Percentiles rank a stretch among this genome's conserved stretches.
phyloP scores from a whole-genome alignment of 176 grass and related monocot species.

The Ensete ventricosum region DNA sequence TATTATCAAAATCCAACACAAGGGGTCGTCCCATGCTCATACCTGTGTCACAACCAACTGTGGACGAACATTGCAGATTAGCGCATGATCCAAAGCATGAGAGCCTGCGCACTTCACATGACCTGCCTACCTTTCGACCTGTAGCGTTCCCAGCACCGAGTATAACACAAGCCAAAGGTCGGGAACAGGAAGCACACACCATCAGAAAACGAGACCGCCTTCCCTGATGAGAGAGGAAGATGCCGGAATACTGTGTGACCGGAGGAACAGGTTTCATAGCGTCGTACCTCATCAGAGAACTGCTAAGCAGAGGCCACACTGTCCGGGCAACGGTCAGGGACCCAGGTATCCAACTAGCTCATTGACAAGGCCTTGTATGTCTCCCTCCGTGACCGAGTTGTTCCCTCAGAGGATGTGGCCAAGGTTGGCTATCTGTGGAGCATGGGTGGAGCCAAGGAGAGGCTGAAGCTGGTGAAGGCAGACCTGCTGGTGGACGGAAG shows the following conservation, averaged over 20 bases:
- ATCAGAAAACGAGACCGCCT: neutral
- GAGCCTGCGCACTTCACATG: neutral
- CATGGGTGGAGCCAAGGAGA: conserved; percentile 52
- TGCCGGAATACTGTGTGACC: conserved; percentile 72
- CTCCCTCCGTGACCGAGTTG: neutral
- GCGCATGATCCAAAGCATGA: neutral
- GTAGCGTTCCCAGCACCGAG: no score
- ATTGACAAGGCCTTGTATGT: neutral
- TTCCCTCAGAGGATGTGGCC: conserved; percentile 27
- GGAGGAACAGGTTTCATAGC: conserved; percentile 77
- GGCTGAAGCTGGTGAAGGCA: conserved; percentile 48
- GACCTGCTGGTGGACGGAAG: conserved; percentile 59
- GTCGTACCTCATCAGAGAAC: conserved; percentile 43
- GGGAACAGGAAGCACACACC: neutral
- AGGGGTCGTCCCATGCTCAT: no score
- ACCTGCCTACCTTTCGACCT: neutral
- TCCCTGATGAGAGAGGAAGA: neutral
- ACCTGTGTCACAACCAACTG: no score
- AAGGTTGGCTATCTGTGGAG: conserved; percentile 76
- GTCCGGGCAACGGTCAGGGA: conserved; percentile 69
- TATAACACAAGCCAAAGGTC: neutral
- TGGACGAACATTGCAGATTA: neutral
- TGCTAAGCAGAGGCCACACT: conserved; percentile 46
- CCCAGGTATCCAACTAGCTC: conserved; percentile 21
- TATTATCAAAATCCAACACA: no score